Evolutionary conservation across 108 stramenopile genomes (phyloP), one percentile per base, ranked within the genome.

Genomic region (Nannochloropsis gaditana): DNA sequence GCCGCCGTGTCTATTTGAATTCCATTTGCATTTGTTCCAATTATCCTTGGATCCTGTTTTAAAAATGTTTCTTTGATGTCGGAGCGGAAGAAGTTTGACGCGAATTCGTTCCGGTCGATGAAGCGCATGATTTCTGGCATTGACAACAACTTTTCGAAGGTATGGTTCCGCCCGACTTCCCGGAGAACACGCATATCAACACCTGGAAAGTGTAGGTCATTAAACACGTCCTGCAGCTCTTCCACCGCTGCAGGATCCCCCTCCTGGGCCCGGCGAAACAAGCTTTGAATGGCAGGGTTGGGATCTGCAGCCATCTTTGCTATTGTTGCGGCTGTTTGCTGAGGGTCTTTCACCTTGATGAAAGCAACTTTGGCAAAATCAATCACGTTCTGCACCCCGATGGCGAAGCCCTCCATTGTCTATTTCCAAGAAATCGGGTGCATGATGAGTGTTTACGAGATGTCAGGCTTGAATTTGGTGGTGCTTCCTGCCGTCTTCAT

Each of bases 291-390:
- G 59, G 59, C 59, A 73, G 59, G 59, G 59, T 73, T 73, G 59
- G 59, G 59, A 73, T 73, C 59, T n/a, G 59, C 59, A n/a, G 59
- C 59, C 59, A 73, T 73, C 59, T 73, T 73, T 73, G 59, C 59
- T 15, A 73, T 73, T 15, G 59, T 73, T 15, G 4, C 8, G n/a
- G n/a, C 59, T 4, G 59, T 73, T 73, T 73, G 59, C n/a, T 73
- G 59, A 3, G 59, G 59, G n/a, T 73, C 59, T 6, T 73, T 73
- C 19, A 73, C n/a, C n/a, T 73, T 73, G 59, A 73, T n/a, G 6
- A 73, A 73, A n/a, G 59, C 59, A 4, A n/a, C 59, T 73, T 73
- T 73, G 59, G 59, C 59, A n/a, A 73, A 73, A n/a, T 15, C n/a
- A n/a, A 73, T 15, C 4, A 73, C n/a, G 6, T 73, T 73, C n/a